Base-by-base conservation (phyloP, 164 flowering plant genomes). In the Chimonanthus salicifolius region DNA sequence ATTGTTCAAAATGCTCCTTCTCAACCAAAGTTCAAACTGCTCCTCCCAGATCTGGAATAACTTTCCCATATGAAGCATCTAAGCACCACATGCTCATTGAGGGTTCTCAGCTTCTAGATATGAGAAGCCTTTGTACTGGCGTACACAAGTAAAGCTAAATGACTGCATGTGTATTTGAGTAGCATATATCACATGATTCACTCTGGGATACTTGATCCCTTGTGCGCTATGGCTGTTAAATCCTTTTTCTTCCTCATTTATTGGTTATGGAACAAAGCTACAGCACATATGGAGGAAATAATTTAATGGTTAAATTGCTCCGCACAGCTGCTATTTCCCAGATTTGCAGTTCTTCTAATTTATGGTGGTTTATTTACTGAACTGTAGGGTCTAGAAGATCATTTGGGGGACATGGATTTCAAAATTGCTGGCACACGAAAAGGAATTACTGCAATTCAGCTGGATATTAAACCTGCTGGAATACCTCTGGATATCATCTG, bases 391-490 rank as follows among this genome's bases (percentile, higher is more conserved):
- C 81, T 95, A 79, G 99, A 95, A 87, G 98, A 95, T 88, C 99
- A 95, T 85, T 73, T 95, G 46, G 99, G 99, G 47, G 99, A 95
- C 78, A 95, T 95, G 91, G 99, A 95, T 82, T 95, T 95, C 81
- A 95, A 95, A 83, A 87, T 95, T 86, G 97, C 98, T 48, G 98
- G 99, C 73, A 95, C 98, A 58, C 83, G 94, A 45, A 88, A 88
- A 68, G 97, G 98, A 75, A 67, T 95, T 73, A 93, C 97, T 5
- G 91, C 97, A 47, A 90, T 92, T 82, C 99, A 95, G 85, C 81
- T 95, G 81, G 99, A 95, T 82, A 95, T 95, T 76, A 95, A 95
- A 79, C 99, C 99, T 75, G 97, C 97, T 74, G 99, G 99, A 75
- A 93, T 95, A 74, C 99, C 99, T 63, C 75, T 95, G 47, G 94